phyloP scores from a whole-genome alignment of 2,329 filamentous ascomycete species.

The Aspergillus niger region DNA sequence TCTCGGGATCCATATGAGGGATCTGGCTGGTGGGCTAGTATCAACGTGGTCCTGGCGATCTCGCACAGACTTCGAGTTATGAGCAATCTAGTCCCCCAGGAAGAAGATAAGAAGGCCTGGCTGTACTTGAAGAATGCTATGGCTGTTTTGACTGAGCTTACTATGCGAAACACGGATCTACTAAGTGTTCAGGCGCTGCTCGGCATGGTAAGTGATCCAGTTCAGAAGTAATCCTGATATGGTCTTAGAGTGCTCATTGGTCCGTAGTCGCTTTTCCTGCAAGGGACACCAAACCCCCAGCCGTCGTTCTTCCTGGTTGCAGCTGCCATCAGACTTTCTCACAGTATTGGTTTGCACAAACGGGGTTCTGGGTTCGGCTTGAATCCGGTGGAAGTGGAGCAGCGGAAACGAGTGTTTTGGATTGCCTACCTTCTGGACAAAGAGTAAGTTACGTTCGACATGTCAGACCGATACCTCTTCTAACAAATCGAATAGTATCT shows the following conservation, averaged over 20 bases:
- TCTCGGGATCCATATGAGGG: constrained; percentile 89
- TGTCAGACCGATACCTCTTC: constrained; percentile 21
- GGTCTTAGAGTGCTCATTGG: constrained; percentile 1
- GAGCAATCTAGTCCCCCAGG: constrained; percentile 86
- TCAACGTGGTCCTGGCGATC: constrained; percentile 93
- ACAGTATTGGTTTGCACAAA: constrained; percentile 95
- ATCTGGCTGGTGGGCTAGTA: constrained; percentile 96
- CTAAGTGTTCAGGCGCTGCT: constrained; percentile 91
- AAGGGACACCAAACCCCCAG: constrained; percentile 95
- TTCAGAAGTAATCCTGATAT: neutral
- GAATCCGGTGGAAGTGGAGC: constrained; percentile 91
- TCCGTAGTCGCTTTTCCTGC: constrained; percentile 74
- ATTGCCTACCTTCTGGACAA: constrained; percentile 74
- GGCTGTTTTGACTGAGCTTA: constrained; percentile 87
- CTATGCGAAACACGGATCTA: constrained; percentile 93
- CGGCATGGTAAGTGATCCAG: constrained; percentile 66
- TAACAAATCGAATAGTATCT: constrained; percentile 52
- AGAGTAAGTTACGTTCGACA: constrained; percentile 51
- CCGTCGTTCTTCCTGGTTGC: constrained; percentile 89
- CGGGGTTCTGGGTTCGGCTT: constrained; percentile 89
- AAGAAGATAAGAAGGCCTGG: constrained; percentile 95
- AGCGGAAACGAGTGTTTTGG: constrained; percentile 78
- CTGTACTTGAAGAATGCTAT: constrained; percentile 95
- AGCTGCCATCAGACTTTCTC: constrained; percentile 83
- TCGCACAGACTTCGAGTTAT: constrained; percentile 89